These are phyloP conservation scores for Ascochyta rabiei DNA, from an alignment of 2,329 filamentous ascomycete genomes.

Conservation along the genomic window DNA sequence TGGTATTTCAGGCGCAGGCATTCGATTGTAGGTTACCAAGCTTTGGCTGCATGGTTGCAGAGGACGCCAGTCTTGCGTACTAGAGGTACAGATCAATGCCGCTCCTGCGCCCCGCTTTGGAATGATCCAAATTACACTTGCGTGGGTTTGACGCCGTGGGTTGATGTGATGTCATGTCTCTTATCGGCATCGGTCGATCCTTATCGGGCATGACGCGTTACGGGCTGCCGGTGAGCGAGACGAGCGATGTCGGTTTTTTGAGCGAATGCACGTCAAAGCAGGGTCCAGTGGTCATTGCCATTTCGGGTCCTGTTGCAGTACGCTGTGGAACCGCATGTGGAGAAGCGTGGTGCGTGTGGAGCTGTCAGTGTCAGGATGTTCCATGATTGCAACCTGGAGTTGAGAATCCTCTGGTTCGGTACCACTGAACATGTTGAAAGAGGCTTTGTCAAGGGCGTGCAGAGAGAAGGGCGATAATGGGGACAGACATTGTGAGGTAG, in stretches of 20 bases:
- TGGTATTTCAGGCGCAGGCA: neutral
- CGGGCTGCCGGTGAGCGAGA: neutral
- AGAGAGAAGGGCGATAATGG: neutral
- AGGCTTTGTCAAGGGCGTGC: neutral
- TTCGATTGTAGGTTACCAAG: neutral
- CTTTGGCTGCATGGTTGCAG: neutral
- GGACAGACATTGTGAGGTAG: neutral
- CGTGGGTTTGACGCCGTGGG: neutral
- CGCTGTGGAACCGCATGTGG: constrained; percentile 2
- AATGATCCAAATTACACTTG: neutral
- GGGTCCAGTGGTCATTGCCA: constrained; percentile 5
- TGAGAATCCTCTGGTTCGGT: constrained; percentile 1
- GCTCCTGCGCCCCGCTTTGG: neutral
- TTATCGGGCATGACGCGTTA: constrained; percentile 3
- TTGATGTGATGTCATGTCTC: constrained; percentile 2
- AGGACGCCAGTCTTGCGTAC: neutral
- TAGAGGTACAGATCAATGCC: neutral
- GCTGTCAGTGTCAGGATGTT: constrained; percentile 1
- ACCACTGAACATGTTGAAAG: neutral
- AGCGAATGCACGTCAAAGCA: constrained; percentile 2
- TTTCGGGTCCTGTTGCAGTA: neutral
- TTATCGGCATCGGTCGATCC: constrained; percentile 5
- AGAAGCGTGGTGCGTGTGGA: constrained; percentile 8
- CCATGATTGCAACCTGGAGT: constrained; percentile 2
- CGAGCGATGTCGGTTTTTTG: constrained; percentile 12